A percentile compares a stretch with the other conserved stretches of the same genome.
Conservation (phyloP, 164 flowering plant genomes). For the grape (Vitis vinifera) region DNA sequence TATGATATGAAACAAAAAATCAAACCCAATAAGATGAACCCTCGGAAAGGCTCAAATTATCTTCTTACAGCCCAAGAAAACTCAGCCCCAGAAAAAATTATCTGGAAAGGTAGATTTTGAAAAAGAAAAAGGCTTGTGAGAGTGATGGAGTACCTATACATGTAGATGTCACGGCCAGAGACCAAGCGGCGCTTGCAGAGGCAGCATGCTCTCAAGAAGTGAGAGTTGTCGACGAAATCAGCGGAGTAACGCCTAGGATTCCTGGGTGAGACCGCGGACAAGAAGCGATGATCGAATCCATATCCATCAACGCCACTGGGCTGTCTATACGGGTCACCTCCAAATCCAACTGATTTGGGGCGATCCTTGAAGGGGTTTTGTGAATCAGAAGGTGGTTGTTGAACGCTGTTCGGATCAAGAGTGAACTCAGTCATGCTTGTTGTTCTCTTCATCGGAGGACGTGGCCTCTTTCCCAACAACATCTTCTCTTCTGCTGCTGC, state of each 20-base stretch:
- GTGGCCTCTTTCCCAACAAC: conserved; percentile 68
- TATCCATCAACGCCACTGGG: conserved; percentile 2
- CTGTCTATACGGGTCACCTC: background rate
- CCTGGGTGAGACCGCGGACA: conserved; percentile 33
- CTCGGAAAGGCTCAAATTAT: background rate
- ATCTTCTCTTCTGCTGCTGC: conserved; percentile 15
- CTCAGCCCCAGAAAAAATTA: background rate
- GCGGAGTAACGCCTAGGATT: conserved; percentile 28
- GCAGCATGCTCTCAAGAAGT: conserved; percentile 54
- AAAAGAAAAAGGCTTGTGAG: background rate
- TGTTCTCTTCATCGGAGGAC: conserved; percentile 60
- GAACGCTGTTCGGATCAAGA: conserved; percentile 36
- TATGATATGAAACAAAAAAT: background rate
- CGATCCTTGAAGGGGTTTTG: conserved; percentile 5
- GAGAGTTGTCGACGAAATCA: conserved; percentile 39
- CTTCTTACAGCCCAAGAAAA: no score
- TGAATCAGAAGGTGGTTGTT: conserved; percentile 10
- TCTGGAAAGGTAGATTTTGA: background rate
- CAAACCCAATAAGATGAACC: background rate
- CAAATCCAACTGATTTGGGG: conserved; percentile 6
- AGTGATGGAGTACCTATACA: conserved; percentile 54
- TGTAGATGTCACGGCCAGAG: conserved; percentile 69
- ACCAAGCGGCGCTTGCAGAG: conserved; percentile 67
- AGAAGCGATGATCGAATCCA: conserved; percentile 23
- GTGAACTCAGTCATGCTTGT: conserved; percentile 68